Evolutionary conservation across 2,329 filamentous ascomycete species (phyloP).

Genomic region (Nothomitra cinnamomea): DNA sequence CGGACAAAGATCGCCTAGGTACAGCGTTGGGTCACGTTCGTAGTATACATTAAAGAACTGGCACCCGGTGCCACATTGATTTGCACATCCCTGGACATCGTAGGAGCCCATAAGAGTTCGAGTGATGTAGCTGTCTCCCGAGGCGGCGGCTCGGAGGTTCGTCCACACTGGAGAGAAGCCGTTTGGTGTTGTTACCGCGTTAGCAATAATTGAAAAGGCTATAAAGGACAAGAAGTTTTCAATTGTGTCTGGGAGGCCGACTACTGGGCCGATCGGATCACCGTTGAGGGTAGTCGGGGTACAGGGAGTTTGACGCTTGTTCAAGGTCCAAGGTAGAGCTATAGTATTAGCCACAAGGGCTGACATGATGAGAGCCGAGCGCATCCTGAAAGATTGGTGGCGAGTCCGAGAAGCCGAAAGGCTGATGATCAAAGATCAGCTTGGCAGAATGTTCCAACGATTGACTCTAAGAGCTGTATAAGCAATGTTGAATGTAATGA

Average conservation of each 20-base stretch:
- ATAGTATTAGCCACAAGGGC: not conserved
- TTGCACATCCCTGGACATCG: conserved; percentile 16
- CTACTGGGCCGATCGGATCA: not conserved
- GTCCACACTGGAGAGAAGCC: too few relatives aligned
- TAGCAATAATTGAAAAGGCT: too few relatives aligned
- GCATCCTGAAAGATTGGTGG: not conserved
- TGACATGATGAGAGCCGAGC: not conserved
- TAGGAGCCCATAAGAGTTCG: conserved; percentile 16
- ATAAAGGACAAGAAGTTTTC: too few relatives aligned
- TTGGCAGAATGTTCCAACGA: not conserved
- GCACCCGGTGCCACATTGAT: conserved; percentile 17
- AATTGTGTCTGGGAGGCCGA: too few relatives aligned
- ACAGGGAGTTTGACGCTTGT: not conserved
- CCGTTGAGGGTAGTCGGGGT: not conserved
- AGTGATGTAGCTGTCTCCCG: conserved; percentile 12
- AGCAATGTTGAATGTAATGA: too few relatives aligned
- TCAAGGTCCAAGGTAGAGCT: not conserved
- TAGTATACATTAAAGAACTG: conserved; percentile 21
- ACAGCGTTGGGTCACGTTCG: conserved; percentile 20
- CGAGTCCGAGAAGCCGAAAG: not conserved
- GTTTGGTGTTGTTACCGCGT: too few relatives aligned
- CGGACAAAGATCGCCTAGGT: conserved; percentile 17
- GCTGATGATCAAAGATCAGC: not conserved
- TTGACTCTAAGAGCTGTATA: not conserved
- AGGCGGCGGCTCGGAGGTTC: too few relatives aligned